Conservation (phyloP, 108 stramenopile species). For the Pseudonitzschia multiseries region DNA sequence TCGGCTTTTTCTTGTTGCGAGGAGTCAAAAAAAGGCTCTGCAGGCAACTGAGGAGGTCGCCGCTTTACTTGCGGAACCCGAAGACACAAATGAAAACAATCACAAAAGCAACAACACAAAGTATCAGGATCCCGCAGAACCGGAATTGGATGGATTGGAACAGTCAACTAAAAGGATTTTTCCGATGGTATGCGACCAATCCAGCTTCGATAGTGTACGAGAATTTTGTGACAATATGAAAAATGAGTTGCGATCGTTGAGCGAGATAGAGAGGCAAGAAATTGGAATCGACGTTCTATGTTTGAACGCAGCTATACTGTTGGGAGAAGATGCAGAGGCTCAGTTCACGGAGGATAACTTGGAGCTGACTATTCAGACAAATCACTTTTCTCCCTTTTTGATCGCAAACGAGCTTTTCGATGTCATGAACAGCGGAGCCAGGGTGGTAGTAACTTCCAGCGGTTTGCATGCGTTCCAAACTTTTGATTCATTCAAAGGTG, state of each 20-base stretch:
- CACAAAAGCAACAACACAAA: background rate
- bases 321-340: constrained; percentile 22
- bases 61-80: background rate
- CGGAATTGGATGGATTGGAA: background rate
- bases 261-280: background rate
- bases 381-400: constrained; percentile 65
- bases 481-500: constrained; percentile 32
- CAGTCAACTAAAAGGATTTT: constrained; percentile 11
- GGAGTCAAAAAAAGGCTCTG: constrained; percentile 33
- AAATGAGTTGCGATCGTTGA: constrained; percentile 15
- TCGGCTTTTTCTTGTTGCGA: constrained; percentile 34
- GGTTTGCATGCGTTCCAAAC: constrained; percentile 28
- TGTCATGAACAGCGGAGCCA: constrained; percentile 37
- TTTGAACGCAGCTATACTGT: constrained; percentile 60
- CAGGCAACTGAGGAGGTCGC: constrained; percentile 6
- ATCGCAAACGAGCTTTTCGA: constrained; percentile 37
- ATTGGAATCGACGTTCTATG: constrained; percentile 59
- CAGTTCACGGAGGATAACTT: constrained; percentile 50
- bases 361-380: constrained; percentile 59
- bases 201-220: constrained; percentile 25
- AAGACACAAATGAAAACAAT: background rate
- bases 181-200: constrained; percentile 46
- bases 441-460: constrained; percentile 43
- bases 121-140: background rate
- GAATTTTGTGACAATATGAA: constrained; percentile 24